These are phyloP conservation scores for Quercus lobata DNA, from an alignment of 331 rosid species.

Conservation along the genomic window DNA sequence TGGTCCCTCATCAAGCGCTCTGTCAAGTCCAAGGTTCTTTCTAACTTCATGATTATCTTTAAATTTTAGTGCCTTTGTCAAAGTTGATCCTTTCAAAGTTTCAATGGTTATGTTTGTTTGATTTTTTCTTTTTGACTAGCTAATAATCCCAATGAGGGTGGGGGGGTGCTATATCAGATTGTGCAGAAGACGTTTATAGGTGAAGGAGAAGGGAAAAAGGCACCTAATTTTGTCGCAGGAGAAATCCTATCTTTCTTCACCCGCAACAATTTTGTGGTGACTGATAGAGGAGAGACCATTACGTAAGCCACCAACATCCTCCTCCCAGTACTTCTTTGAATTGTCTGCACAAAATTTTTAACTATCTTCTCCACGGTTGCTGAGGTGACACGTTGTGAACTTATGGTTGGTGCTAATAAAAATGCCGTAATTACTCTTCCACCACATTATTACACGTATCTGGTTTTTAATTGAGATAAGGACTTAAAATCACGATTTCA, in stretches of 20 bases:
- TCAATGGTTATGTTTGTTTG: background rate
- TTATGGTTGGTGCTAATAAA: too few relatives aligned
- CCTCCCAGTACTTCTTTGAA: background rate
- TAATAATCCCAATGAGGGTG: background rate
- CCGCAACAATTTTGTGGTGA: constrained; percentile 67
- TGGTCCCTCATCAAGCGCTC: constrained; percentile 98
- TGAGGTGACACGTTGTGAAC: too few relatives aligned
- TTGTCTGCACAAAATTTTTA: too few relatives aligned
- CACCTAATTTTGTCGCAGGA: constrained; percentile 65
- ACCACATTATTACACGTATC: too few relatives aligned
- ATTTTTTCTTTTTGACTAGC: background rate
- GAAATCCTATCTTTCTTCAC: constrained; percentile 81
- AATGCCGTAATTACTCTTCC: background rate
- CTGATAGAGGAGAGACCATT: constrained; percentile 74
- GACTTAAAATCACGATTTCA: too few relatives aligned
- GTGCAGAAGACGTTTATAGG: constrained; percentile 73
- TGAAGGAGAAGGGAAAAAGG: constrained; percentile 47
- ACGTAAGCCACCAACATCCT: constrained; percentile 40
- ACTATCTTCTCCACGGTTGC: too few relatives aligned
- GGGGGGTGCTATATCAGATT: constrained; percentile 29
- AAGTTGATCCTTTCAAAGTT: background rate
- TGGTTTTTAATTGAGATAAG: too few relatives aligned
- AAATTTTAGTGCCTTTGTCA: background rate
- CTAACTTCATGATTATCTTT: background rate
- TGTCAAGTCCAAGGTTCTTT: constrained; percentile 68